Percentiles rank a stretch among this genome's conserved stretches.
Evolutionary conservation across 805 yeast genomes (phyloP).

Genomic region (Ogataea pini): DNA sequence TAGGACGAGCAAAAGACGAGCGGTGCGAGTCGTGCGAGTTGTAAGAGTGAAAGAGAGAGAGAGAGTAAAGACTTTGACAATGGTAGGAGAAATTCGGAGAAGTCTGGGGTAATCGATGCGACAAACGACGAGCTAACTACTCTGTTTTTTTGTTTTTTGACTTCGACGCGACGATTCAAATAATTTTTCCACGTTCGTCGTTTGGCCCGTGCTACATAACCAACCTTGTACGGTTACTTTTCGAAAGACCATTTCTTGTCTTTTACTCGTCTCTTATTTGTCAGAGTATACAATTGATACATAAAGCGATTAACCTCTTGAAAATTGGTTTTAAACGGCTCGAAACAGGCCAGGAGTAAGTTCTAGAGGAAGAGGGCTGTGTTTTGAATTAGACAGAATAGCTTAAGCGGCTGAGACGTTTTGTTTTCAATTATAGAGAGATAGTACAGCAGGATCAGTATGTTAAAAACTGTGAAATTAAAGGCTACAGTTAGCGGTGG

Average conservation of each 20-base stretch:
- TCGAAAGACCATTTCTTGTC: constrained; percentile 8
- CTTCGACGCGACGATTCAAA: no score
- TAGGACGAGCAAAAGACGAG: background rate
- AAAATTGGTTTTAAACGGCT: background rate
- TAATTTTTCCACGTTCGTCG: no score
- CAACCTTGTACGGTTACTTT: background rate
- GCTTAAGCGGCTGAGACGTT: constrained; percentile 1
- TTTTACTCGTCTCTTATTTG: constrained; percentile 14
- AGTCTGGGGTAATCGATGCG: no score
- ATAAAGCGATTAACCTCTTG: background rate
- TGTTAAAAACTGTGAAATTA: constrained; percentile 6
- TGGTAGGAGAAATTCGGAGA: no score
- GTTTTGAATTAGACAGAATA: background rate
- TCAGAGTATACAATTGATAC: constrained; percentile 1
- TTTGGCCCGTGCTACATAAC: background rate
- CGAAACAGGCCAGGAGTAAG: constrained; percentile 5
- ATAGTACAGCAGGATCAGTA: constrained; percentile 6
- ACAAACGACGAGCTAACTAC: no score
- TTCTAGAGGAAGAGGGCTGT: constrained; percentile 9
- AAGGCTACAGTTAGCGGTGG: background rate
- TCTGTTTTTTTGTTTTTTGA: no score
- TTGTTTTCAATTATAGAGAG: constrained; percentile 5
- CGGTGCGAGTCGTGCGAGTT: background rate
- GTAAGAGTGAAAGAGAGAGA: background rate
- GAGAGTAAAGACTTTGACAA: no score